Base-by-base conservation (phyloP, 306 rosid genomes). In the Prunus salicina region DNA sequence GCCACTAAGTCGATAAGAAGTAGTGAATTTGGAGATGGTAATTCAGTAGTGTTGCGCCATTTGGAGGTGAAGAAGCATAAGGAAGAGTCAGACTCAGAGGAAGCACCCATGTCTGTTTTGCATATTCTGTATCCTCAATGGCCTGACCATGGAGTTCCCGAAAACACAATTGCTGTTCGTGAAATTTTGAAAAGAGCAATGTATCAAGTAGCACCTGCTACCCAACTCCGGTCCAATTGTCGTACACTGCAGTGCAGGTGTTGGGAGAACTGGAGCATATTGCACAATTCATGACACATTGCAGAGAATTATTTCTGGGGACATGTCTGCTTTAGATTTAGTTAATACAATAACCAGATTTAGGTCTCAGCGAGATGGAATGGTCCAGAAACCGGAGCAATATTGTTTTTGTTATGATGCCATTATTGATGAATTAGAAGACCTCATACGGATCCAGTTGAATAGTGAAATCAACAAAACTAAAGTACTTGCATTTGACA, bases 201-300 rank as follows among this genome's bases (percentile, higher is more conserved):
- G 68, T 86, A 80, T 79, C 88, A 76, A 16, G 71, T 89, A 28
- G 92, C 98, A 13, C 9, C 10, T 38, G 43, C 85, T 78, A 80
- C 78, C 70, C 43, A 0, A 38, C 43, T 38, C 82, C 74, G 97
- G 99, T 72, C 97, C 98, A 61, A 83, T 91, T 82, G 96, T 87
- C 78, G 93, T 92, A 82, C 99, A 92, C 80, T 92, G 97, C 98
- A 93, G 99, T 89, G 99, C 99, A 92, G 97, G 98, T 74, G 91
- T 92, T 79, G 99, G 98, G 79, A 92, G 99, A 81, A 95, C 96
- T 7, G 97, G 99, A 83, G 84, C 97, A 72, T 95, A 91, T 86
- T 92, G 99, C 76, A 58, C 96, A 69, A 84, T 95, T 80, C 98
- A 95, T 80, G 89, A 88, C 82, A 88, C 99, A 63, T 71, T 95